These are phyloP conservation scores for Pseudodiploospora longispora DNA, from an alignment of 2,329 filamentous ascomycete species.

Conservation along the genomic window DNA sequence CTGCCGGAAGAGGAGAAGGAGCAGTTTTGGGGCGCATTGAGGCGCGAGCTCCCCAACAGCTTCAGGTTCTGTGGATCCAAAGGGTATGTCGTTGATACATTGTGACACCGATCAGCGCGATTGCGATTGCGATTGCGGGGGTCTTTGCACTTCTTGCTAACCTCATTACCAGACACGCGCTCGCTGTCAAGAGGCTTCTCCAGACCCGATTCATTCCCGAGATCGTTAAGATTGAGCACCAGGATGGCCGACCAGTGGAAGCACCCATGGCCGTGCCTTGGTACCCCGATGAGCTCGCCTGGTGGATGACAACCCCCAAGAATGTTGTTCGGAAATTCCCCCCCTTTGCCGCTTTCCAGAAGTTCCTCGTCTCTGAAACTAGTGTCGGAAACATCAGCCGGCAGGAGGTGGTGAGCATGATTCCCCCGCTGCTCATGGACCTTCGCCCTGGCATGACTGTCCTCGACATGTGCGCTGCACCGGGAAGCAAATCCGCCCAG, in stretches of 20 bases:
- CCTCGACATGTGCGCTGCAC: slow-evolving; percentile 91
- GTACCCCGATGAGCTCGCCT: slow-evolving; percentile 93
- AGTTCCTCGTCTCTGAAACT: slow-evolving; percentile 95
- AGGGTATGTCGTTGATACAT: slow-evolving; percentile 45
- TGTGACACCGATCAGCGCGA: slow-evolving; percentile 1
- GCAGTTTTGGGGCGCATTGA: slow-evolving; percentile 76
- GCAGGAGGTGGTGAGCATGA: slow-evolving; percentile 98
- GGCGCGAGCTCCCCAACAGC: slow-evolving; percentile 85
- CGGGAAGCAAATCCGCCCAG: slow-evolving; percentile 94
- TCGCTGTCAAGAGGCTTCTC: slow-evolving; percentile 81
- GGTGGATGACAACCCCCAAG: slow-evolving; percentile 97
- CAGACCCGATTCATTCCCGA: slow-evolving; percentile 85
- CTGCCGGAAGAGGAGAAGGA: slow-evolving; percentile 70
- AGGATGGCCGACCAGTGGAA: slow-evolving; percentile 74
- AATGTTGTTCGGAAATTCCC: slow-evolving; percentile 89
- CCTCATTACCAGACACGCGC: slow-evolving; percentile 59
- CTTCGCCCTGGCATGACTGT: slow-evolving; percentile 86
- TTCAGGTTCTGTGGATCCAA: slow-evolving; percentile 96
- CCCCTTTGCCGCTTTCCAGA: slow-evolving; percentile 92
- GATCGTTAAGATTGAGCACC: slow-evolving; percentile 74
- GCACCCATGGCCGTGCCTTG: slow-evolving; percentile 76
- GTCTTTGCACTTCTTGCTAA: slow-evolving; percentile 6
- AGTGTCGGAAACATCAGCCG: slow-evolving; percentile 95
- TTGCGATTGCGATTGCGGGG: not conserved
- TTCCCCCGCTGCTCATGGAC: slow-evolving; percentile 89